phyloP scores from a whole-genome alignment of 305 asterid genomes.

The Withania somnifera region DNA sequence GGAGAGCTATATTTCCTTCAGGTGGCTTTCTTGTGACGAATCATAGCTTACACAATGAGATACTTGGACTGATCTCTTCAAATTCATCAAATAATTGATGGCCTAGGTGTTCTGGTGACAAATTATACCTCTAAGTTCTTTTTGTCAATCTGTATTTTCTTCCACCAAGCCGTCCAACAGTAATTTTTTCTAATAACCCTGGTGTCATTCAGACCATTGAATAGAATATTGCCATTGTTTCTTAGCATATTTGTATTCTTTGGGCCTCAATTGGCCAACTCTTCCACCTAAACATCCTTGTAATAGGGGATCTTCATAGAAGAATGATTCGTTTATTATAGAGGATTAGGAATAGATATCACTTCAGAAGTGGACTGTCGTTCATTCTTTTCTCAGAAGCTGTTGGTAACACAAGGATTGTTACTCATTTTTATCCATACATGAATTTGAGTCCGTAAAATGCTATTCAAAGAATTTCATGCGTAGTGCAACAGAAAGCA shows the following conservation, averaged over 20 bases:
- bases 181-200: too few species aligned
- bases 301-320: background rate
- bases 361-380: background rate
- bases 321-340: background rate
- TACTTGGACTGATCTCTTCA: slow-evolving; percentile 1
- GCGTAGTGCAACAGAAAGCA: background rate
- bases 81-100: slow-evolving; percentile 1
- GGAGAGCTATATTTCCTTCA: slow-evolving; percentile 7
- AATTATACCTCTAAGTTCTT: background rate
- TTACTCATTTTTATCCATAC: background rate
- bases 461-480: background rate
- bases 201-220: background rate
- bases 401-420: background rate
- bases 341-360: background rate
- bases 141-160: background rate
- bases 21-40: slow-evolving; percentile 4
- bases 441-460: background rate
- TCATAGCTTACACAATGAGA: slow-evolving; percentile 3
- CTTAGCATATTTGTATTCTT: background rate
- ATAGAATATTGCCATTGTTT: background rate
- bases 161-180: background rate
- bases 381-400: background rate
- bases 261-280: background rate
- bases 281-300: background rate
- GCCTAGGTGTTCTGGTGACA: too few species aligned